Evolutionary conservation across 2,329 filamentous ascomycete species (phyloP).

Genomic region (Cladophialophora psammophila): DNA sequence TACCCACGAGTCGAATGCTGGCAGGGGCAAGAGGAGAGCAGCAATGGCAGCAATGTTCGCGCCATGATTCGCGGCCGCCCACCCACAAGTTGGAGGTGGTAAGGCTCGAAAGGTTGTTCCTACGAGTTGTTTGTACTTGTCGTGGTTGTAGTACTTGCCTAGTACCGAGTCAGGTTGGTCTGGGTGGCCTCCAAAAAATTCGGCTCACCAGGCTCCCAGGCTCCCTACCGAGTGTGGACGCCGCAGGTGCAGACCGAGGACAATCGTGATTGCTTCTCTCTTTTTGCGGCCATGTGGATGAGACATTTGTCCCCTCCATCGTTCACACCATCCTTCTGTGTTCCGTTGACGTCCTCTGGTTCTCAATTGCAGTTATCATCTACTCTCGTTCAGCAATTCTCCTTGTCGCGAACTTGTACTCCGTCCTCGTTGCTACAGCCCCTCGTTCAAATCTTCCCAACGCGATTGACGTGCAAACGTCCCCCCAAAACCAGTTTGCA

Average conservation of each 20-base stretch:
- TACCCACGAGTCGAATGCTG: background rate
- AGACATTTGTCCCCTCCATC: slow-evolving; percentile 8
- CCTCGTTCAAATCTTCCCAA: background rate
- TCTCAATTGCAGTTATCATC: slow-evolving; percentile 8
- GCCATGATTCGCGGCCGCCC: background rate
- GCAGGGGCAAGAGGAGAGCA: background rate
- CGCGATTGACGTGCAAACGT: background rate
- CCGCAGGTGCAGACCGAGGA: background rate
- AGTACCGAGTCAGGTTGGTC: no score
- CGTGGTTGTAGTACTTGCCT: no score
- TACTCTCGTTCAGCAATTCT: slow-evolving; percentile 9
- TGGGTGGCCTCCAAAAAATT: background rate
- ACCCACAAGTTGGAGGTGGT: no score
- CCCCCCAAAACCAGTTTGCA: background rate
- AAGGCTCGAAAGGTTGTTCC: no score
- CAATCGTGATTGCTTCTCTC: background rate
- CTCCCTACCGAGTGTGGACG: background rate
- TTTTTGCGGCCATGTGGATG: background rate
- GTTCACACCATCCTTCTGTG: background rate
- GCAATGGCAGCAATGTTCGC: background rate
- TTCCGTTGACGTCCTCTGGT: slow-evolving; percentile 7
- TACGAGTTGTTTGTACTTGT: no score
- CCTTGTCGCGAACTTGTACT: background rate
- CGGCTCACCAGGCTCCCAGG: background rate
- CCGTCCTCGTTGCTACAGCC: background rate